phyloP scores from a whole-genome alignment of 148 eudicot species.

The Silene uniflora region DNA sequence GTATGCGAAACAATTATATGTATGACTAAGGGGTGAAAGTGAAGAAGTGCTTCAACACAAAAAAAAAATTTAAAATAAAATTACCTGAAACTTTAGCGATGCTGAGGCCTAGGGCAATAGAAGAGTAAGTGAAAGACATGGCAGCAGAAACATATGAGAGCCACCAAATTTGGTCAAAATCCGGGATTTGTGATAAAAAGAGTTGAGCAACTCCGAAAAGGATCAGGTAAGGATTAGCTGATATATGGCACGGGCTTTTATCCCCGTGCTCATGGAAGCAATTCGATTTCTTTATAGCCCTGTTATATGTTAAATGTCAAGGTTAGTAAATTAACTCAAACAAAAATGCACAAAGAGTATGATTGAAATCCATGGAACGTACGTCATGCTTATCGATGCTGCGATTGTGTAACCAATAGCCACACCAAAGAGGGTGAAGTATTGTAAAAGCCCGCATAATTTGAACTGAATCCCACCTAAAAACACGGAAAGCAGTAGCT shows the following conservation, averaged over 20 bases:
- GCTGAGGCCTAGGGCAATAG: conserved; percentile 76
- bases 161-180: conserved; percentile 80
- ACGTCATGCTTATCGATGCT: conserved; percentile 73
- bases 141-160: conserved; percentile 75
- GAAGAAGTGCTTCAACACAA: too few relatives aligned
- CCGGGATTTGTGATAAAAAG: conserved; percentile 67
- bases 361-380: conserved; percentile 14
- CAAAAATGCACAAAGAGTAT: too few relatives aligned
- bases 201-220: too few relatives aligned
- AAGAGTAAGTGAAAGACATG: conserved; percentile 79
- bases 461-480: conserved; percentile 58
- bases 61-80: too few relatives aligned
- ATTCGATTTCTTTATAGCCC: conserved; percentile 68
- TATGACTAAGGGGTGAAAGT: too few relatives aligned
- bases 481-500: neutral
- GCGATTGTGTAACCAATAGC: conserved; percentile 79
- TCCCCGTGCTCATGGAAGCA: conserved; percentile 59
- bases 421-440: conserved; percentile 57
- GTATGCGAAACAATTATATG: too few relatives aligned
- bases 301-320: conserved; percentile 9
- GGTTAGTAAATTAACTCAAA: too few relatives aligned
- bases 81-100: conserved; percentile 67
- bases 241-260: too few relatives aligned
- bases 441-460: conserved; percentile 56
- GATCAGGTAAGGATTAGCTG: too few relatives aligned